phyloP scores from a whole-genome alignment of 2,329 filamentous ascomycete species.

The Penicillium hordei region DNA sequence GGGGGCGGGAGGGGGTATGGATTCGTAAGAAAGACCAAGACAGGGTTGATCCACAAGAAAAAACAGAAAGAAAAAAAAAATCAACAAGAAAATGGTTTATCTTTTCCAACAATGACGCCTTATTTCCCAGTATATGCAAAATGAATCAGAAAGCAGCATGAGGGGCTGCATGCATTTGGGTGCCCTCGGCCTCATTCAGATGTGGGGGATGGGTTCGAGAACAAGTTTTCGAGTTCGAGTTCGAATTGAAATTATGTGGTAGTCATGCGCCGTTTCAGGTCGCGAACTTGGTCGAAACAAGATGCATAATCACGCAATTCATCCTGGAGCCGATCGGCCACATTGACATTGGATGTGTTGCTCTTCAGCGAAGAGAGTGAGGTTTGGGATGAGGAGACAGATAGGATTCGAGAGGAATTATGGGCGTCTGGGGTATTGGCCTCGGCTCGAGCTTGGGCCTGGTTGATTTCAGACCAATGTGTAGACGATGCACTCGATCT shows the following conservation, averaged over 20 bases:
- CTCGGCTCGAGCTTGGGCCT: conserved; percentile 3
- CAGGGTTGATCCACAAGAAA: not conserved
- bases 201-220: not conserved
- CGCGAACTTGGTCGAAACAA: conserved; percentile 79
- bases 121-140: conserved; percentile 17
- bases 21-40: not conserved
- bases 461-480: conserved; percentile 8
- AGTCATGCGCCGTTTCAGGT: conserved; percentile 43
- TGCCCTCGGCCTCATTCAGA: not conserved
- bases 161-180: conserved; percentile 5
- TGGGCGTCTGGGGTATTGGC: conserved; percentile 20
- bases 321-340: conserved; percentile 74
- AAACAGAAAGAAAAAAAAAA: not conserved
- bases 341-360: conserved; percentile 50
- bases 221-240: not conserved
- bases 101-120: conserved; percentile 19
- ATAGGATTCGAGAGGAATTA: conserved; percentile 27
- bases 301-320: conserved; percentile 84
- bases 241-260: conserved; percentile 25
- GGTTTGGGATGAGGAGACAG: conserved; percentile 74
- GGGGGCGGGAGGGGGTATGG: conserved; percentile 2
- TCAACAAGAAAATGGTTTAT: not conserved
- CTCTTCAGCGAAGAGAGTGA: conserved; percentile 79
- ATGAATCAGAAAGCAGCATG: conserved; percentile 4
- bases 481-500: conserved; percentile 15